These are phyloP conservation scores for Yamadazyma blattariae DNA, from an alignment of 1,139 yeast genomes.

Conservation along the genomic window DNA sequence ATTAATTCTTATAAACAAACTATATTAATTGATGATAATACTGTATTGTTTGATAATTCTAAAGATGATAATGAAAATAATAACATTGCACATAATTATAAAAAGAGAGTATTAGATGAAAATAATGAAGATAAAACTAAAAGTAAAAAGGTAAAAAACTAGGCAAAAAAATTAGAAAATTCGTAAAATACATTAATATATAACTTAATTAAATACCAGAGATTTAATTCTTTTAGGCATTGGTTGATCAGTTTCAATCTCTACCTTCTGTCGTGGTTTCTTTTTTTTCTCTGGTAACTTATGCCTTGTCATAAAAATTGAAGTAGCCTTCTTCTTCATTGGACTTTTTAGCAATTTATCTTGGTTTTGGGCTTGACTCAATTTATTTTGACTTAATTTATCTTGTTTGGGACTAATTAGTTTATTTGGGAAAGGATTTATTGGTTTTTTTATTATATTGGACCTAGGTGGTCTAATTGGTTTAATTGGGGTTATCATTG, in stretches of 20 bases:
- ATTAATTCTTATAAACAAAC: constrained; percentile 69
- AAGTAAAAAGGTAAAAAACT: background rate
- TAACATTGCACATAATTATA: constrained; percentile 20
- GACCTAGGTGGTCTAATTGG: no score
- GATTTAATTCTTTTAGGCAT: constrained; percentile 21
- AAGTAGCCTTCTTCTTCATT: constrained; percentile 1
- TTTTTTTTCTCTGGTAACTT: no score
- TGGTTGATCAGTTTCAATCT: no score
- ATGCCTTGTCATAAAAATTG: constrained; percentile 2
- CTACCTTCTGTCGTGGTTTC: no score
- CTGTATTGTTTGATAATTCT: constrained; percentile 11
- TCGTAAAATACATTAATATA: constrained; percentile 6
- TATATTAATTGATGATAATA: constrained; percentile 44
- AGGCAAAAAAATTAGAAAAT: background rate
- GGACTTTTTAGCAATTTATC: background rate
- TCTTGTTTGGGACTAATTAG: no score
- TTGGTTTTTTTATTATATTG: no score
- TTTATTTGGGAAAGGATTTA: no score
- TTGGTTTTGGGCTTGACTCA: no score
- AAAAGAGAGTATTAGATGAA: constrained; percentile 25
- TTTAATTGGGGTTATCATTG: no score
- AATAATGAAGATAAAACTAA: constrained; percentile 11
- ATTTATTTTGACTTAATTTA: no score
- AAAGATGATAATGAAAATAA: constrained; percentile 20
- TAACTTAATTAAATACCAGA: constrained; percentile 25